Percentiles rank a stretch among this genome's conserved stretches.
phyloP scores from a whole-genome alignment of 2,329 filamentous ascomycete genomes.

The Phoma sp. region DNA sequence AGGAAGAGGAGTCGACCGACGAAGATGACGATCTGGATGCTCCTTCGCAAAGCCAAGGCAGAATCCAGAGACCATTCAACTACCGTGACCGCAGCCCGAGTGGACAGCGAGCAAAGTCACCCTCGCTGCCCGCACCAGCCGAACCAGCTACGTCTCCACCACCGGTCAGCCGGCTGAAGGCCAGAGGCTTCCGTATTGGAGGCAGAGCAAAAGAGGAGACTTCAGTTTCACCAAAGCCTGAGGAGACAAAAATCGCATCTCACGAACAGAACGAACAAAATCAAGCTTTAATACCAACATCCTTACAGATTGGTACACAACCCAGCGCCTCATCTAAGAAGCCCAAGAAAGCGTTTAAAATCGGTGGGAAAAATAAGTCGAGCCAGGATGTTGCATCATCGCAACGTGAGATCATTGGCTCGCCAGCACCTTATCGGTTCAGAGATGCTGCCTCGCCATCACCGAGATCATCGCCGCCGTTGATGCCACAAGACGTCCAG shows the following conservation, averaged over 20 bases:
- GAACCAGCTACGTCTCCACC: slow-evolving; percentile 6
- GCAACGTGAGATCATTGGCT: slow-evolving; percentile 2
- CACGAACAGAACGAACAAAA: not conserved
- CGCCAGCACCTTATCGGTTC: slow-evolving; percentile 8
- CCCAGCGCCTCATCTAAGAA: slow-evolving; percentile 20
- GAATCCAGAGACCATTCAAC: slow-evolving; percentile 1
- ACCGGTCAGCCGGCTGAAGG: slow-evolving; percentile 21
- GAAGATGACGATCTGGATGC: slow-evolving; percentile 52
- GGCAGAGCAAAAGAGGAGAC: slow-evolving; percentile 26
- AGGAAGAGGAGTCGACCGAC: slow-evolving; percentile 33
- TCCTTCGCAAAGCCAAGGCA: slow-evolving; percentile 27
- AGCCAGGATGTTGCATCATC: slow-evolving; percentile 8
- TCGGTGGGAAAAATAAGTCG: slow-evolving; percentile 39
- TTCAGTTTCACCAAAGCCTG: not conserved
- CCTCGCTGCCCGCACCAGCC: slow-evolving; percentile 10
- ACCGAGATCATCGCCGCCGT: slow-evolving; percentile 18
- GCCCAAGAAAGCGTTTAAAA: slow-evolving; percentile 33
- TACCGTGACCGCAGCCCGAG: not conserved
- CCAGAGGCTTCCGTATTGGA: slow-evolving; percentile 38
- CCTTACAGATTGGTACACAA: slow-evolving; percentile 11
- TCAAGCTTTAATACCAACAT: slow-evolving; percentile 2
- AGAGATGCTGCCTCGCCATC: slow-evolving; percentile 17
- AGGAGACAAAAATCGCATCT: not conserved
- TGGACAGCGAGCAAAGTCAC: slow-evolving; percentile 2
- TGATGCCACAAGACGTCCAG: not conserved